Evolutionary conservation across 2,329 filamentous ascomycete genomes (phyloP), one percentile per base, ranked within the genome.

Genomic region (Elsinoe ampelina): DNA sequence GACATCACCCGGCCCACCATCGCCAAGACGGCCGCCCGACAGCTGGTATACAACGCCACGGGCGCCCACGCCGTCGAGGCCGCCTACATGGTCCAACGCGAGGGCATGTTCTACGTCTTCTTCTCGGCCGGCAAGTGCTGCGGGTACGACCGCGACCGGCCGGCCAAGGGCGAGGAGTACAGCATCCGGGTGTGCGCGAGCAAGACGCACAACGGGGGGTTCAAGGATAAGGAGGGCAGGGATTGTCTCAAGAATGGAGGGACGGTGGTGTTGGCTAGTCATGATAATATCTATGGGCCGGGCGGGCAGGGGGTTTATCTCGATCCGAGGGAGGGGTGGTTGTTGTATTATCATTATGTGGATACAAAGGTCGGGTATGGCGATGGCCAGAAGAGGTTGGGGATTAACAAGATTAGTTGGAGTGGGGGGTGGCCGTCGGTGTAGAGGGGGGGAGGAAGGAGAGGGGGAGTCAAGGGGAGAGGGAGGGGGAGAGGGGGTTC

Each of bases 121-220:
- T 84, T 78, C 66, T 81, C 77, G 6, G 72, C 72, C 1, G 84
- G 84, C 1, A 73, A 72, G 30, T 87, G 83, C 72, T 87, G 84
- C 58, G 73, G 72, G n/a, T 83, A 80, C 60, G 77, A 83, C 61
- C 67, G 64, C 0, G 71, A 62, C 55, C 70, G 66, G 57, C 81
- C 83, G 0, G 75, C 80, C 0, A 50, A 72, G 0, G 83, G 83
- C 3, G 70, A 72, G n/a, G 84, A 86, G 68, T 87, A 87, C 67
- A 80, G 79, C 65, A 82, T 86, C 65, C 78, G 77, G 63, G 81
- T 84, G 22, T 86, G 84, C 70, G 72, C 82, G n/a, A 80, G 78
- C 3, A 72, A 52, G 30, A 73, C 69, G 5, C 73, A 77, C 3
- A 79, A 72, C 0, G 74, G 80, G 0, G 72, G 71, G 1, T 87